Percentiles rank a stretch among this genome's conserved stretches.
These are phyloP conservation scores for Clitoria ternatea DNA, from an alignment of 306 rosid genomes.

Conservation along the genomic window DNA sequence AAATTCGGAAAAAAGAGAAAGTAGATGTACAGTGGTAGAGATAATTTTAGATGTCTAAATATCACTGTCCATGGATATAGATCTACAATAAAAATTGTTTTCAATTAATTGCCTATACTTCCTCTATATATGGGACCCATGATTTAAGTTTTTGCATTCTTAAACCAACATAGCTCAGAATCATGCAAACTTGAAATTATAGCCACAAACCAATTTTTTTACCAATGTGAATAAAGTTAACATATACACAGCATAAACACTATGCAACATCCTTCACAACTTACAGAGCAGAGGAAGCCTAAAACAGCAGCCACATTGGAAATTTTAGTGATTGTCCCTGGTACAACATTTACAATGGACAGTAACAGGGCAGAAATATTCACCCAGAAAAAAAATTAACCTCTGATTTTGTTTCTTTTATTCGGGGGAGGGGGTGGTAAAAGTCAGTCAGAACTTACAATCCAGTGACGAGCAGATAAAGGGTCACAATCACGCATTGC, in stretches of 20 bases:
- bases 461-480: constrained; percentile 80
- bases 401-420: not conserved
- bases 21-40: too few relatives aligned
- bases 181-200: not conserved
- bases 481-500: constrained; percentile 80
- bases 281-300: constrained; percentile 7
- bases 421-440: not conserved
- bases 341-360: constrained; percentile 9
- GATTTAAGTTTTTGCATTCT: not conserved
- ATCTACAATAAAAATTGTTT: not conserved
- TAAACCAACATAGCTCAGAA: not conserved
- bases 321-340: constrained; percentile 19
- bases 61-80: not conserved
- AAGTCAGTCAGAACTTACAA: constrained; percentile 41
- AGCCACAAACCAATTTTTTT: not conserved
- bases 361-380: constrained; percentile 10
- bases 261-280: not conserved
- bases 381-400: constrained; percentile 25
- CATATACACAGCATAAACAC: not conserved
- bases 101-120: not conserved
- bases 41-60: too few relatives aligned
- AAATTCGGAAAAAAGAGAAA: not conserved
- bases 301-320: constrained; percentile 27
- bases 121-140: not conserved
- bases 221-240: not conserved